Evolutionary conservation across 257 asterid genomes (phyloP).

Genomic region (Lycium ferocissimum): DNA sequence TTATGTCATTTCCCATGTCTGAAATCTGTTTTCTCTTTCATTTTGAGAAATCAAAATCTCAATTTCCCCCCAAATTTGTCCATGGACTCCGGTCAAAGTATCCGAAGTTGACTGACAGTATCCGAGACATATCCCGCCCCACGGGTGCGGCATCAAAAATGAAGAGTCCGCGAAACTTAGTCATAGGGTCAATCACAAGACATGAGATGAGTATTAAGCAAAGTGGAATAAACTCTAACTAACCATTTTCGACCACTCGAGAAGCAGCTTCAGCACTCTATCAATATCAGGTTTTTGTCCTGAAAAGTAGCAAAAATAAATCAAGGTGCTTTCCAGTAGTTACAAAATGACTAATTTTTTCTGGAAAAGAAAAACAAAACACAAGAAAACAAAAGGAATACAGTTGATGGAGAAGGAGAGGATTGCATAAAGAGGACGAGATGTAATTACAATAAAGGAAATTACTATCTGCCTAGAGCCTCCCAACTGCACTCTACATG

Average conservation of each 20-base stretch:
- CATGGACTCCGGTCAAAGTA: no score
- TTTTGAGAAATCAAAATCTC: no score
- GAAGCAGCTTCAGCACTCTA: slow-evolving; percentile 68
- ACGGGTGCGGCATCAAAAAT: no score
- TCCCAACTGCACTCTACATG: neutral
- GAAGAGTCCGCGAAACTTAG: no score
- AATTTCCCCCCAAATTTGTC: no score
- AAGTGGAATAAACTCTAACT: slow-evolving; percentile 39
- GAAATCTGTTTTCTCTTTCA: no score
- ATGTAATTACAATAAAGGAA: neutral
- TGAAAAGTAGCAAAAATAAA: slow-evolving; percentile 32
- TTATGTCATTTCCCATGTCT: no score
- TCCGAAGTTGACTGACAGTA: no score
- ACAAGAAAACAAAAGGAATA: neutral
- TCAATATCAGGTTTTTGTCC: slow-evolving; percentile 63
- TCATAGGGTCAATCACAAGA: neutral
- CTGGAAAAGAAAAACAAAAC: neutral
- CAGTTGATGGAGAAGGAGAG: slow-evolving; percentile 12
- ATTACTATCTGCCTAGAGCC: slow-evolving; percentile 5
- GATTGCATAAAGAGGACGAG: neutral
- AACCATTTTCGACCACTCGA: slow-evolving; percentile 84
- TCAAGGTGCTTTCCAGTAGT: neutral
- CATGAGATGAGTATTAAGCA: neutral
- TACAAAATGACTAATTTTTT: neutral
- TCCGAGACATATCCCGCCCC: no score